Percentiles rank a stretch among this genome's conserved stretches.
These are phyloP conservation scores for Curvularia sp. DNA, from an alignment of 2,329 filamentous ascomycete genomes.

Conservation along the genomic window DNA sequence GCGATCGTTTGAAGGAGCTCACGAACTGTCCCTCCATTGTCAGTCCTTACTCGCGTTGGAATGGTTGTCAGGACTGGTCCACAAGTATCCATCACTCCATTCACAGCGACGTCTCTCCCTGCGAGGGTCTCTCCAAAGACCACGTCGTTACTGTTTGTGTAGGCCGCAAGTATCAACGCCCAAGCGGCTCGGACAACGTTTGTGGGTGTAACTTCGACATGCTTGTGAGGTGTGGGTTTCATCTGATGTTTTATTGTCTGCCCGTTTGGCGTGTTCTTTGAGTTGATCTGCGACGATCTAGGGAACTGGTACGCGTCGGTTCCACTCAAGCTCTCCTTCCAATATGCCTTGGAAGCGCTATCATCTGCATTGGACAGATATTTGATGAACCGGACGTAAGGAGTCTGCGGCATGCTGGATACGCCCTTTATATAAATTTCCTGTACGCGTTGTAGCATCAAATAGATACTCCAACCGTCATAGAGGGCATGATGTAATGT, in stretches of 20 bases:
- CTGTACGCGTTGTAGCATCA: constrained; percentile 43
- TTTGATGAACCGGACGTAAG: constrained; percentile 47
- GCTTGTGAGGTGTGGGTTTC: constrained; percentile 31
- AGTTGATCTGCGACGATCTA: constrained; percentile 30
- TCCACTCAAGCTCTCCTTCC: constrained; percentile 41
- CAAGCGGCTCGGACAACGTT: constrained; percentile 34
- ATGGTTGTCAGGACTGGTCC: constrained; percentile 52
- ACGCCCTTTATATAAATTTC: constrained; percentile 29
- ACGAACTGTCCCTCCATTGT: constrained; percentile 32
- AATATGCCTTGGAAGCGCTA: constrained; percentile 40
- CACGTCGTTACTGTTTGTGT: constrained; percentile 32
- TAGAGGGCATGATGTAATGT: constrained; percentile 53
- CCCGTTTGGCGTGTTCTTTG: constrained; percentile 32
- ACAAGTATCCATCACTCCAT: constrained; percentile 45
- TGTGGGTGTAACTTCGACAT: constrained; percentile 42
- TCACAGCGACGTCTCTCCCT: constrained; percentile 46
- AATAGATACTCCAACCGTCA: constrained; percentile 49
- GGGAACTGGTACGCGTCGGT: constrained; percentile 45
- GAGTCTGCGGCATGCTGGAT: constrained; percentile 28
- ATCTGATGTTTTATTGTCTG: constrained; percentile 34
- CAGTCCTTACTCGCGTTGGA: constrained; percentile 46
- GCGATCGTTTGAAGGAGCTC: constrained; percentile 35
- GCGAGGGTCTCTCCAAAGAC: constrained; percentile 43
- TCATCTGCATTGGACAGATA: constrained; percentile 36
- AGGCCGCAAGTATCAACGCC: constrained; percentile 33